phyloP scores from a whole-genome alignment of 2,329 filamentous ascomycete genomes.

The Nothophaeocryptopus gaeumannii region DNA sequence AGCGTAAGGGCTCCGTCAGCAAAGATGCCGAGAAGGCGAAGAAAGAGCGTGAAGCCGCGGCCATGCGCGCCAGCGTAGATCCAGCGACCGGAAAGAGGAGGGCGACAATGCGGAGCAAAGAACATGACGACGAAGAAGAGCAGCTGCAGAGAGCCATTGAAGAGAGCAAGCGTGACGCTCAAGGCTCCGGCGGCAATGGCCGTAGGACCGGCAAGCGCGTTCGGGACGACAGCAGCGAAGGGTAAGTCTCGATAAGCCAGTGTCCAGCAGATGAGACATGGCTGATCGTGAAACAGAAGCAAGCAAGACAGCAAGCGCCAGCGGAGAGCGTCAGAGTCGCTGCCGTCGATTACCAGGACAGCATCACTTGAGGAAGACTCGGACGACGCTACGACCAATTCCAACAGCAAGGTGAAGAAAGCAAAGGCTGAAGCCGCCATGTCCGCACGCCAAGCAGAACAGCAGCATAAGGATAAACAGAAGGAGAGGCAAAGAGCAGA shows the following conservation, averaged over 20 bases:
- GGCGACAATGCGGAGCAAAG: constrained; percentile 96
- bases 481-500: constrained; percentile 71
- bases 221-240: constrained; percentile 88
- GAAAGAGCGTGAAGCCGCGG: constrained; percentile 55
- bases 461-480: constrained; percentile 63
- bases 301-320: constrained; percentile 73
- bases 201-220: constrained; percentile 73
- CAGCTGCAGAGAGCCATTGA: constrained; percentile 85
- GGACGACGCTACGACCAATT: constrained; percentile 59
- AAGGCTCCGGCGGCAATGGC: constrained; percentile 52
- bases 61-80: constrained; percentile 51
- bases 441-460: constrained; percentile 59
- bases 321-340: constrained; percentile 74
- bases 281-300: constrained; percentile 53
- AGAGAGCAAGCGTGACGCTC: constrained; percentile 82
- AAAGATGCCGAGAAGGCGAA: constrained; percentile 60
- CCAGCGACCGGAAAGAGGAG: constrained; percentile 71
- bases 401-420: constrained; percentile 37
- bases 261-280: background rate
- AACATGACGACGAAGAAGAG: constrained; percentile 93
- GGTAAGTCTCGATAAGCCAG: constrained; percentile 61
- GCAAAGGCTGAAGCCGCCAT: constrained; percentile 46
- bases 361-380: constrained; percentile 60
- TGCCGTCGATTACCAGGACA: constrained; percentile 46
- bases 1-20: constrained; percentile 62